phyloP scores from a whole-genome alignment of 345 rosid species.

The Ceriops zippeliana region DNA sequence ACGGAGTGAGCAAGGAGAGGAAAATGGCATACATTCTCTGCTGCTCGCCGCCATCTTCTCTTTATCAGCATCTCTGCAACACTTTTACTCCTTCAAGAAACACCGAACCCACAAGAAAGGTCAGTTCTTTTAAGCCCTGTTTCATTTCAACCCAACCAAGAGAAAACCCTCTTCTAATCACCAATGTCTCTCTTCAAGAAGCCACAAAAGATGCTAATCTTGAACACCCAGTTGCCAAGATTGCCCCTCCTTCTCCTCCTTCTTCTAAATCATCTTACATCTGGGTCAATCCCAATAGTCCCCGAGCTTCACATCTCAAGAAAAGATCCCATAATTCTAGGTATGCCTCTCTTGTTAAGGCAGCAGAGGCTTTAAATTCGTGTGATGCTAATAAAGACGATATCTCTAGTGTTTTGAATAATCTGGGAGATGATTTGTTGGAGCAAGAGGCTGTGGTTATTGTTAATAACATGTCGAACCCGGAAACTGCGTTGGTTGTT shows the following conservation, averaged over 20 bases:
- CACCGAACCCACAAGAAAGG: slow-evolving; percentile 23
- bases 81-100: slow-evolving; percentile 25
- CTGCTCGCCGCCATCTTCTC: slow-evolving; percentile 42
- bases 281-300: slow-evolving; percentile 88
- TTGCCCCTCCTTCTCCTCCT: slow-evolving; percentile 8
- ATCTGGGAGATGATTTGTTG: slow-evolving; percentile 43
- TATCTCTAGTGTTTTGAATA: slow-evolving; percentile 38
- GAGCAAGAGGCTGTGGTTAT: slow-evolving; percentile 82
- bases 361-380: slow-evolving; percentile 55
- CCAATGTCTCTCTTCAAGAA: slow-evolving; percentile 46
- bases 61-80: slow-evolving; percentile 39
- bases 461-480: slow-evolving; percentile 76
- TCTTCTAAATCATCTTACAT: slow-evolving; percentile 34
- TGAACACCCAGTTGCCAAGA: slow-evolving; percentile 21
- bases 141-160: slow-evolving; percentile 25
- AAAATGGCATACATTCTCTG: slow-evolving; percentile 52
- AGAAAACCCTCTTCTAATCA: slow-evolving; percentile 24
- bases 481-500: slow-evolving; percentile 52
- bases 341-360: slow-evolving; percentile 59
- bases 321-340: slow-evolving; percentile 62
- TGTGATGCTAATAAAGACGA: slow-evolving; percentile 40
- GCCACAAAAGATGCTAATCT: slow-evolving; percentile 19
- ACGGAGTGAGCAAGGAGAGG: not conserved
- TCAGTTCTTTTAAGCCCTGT: slow-evolving; percentile 19
- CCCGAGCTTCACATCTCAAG: slow-evolving; percentile 62